These are phyloP conservation scores for Petasospora fabianii DNA, from an alignment of 1,139 yeast genomes.

Conservation along the genomic window DNA sequence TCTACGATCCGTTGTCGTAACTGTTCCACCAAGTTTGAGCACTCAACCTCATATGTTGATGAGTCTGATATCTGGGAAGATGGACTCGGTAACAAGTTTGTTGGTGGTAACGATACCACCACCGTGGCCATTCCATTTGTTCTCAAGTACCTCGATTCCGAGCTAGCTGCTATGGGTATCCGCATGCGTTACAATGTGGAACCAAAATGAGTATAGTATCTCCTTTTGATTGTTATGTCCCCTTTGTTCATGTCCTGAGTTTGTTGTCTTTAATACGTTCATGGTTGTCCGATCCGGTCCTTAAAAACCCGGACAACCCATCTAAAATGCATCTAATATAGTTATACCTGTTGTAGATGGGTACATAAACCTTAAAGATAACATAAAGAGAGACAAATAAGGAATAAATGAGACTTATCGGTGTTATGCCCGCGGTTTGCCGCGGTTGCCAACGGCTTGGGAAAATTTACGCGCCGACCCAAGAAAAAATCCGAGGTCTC, in stretches of 20 bases:
- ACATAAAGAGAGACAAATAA: no score
- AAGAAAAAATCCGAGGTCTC: no score
- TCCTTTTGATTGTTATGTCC: background rate
- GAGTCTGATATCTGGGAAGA: constrained; percentile 95
- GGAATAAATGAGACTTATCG: no score
- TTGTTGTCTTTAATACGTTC: background rate
- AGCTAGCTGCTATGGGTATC: constrained; percentile 97
- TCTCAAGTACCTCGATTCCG: constrained; percentile 90
- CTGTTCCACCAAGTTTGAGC: constrained; percentile 69
- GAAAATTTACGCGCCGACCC: no score
- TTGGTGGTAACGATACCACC: constrained; percentile 89
- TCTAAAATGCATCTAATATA: background rate
- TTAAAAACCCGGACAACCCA: background rate
- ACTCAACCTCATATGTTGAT: constrained; percentile 46
- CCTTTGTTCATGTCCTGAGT: background rate
- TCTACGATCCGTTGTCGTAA: constrained; percentile 85
- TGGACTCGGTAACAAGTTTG: constrained; percentile 86
- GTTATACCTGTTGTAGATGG: background rate
- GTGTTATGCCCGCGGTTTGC: no score
- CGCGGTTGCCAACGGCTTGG: no score
- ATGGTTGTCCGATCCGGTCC: background rate
- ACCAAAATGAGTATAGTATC: constrained; percentile 54
- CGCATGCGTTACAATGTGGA: constrained; percentile 81
- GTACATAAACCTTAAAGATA: no score
- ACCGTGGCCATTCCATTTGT: constrained; percentile 97